Evolutionary conservation across 2,329 filamentous ascomycete species (phyloP).

Genomic region (Seiridium cupressi): DNA sequence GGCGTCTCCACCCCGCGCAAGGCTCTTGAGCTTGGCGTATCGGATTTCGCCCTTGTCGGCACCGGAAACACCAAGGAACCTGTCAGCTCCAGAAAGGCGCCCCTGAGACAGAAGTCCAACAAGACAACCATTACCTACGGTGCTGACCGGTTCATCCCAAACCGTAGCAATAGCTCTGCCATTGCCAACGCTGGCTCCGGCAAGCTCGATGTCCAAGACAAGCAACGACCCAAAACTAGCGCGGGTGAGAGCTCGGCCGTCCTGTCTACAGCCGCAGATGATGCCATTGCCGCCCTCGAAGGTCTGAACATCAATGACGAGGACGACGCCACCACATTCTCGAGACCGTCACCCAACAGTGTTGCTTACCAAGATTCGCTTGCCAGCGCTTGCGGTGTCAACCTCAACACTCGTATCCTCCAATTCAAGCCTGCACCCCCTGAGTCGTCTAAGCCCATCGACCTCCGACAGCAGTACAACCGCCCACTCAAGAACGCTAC

Average conservation of each 20-base stretch:
- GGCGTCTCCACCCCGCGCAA: slow-evolving; percentile 74
- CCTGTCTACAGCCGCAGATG: slow-evolving; percentile 76
- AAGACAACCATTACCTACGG: slow-evolving; percentile 81
- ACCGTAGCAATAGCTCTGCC: slow-evolving; percentile 84
- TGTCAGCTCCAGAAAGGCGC: slow-evolving; percentile 49
- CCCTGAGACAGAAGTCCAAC: slow-evolving; percentile 50
- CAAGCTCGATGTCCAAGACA: slow-evolving; percentile 74
- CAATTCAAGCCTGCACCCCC: slow-evolving; percentile 98
- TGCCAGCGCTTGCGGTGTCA: slow-evolving; percentile 88
- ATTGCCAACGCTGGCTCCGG: slow-evolving; percentile 77
- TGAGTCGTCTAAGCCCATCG: slow-evolving; percentile 96
- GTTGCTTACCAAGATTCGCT: slow-evolving; percentile 90
- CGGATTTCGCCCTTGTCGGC: slow-evolving; percentile 86
- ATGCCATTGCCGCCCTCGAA: slow-evolving; percentile 77
- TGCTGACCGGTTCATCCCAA: slow-evolving; percentile 94
- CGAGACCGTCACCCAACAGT: slow-evolving; percentile 80
- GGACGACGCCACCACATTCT: slow-evolving; percentile 67
- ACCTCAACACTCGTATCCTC: slow-evolving; percentile 90
- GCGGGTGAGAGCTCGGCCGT: slow-evolving; percentile 70
- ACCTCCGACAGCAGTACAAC: slow-evolving; percentile 97
- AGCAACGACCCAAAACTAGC: slow-evolving; percentile 71
- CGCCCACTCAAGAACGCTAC: slow-evolving; percentile 82
- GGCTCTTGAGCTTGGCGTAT: slow-evolving; percentile 82
- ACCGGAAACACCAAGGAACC: slow-evolving; percentile 69
- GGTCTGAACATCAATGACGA: slow-evolving; percentile 73